Base-by-base conservation (phyloP, 2,329 filamentous ascomycete genomes). In the Fusarium albosuccineum region DNA sequence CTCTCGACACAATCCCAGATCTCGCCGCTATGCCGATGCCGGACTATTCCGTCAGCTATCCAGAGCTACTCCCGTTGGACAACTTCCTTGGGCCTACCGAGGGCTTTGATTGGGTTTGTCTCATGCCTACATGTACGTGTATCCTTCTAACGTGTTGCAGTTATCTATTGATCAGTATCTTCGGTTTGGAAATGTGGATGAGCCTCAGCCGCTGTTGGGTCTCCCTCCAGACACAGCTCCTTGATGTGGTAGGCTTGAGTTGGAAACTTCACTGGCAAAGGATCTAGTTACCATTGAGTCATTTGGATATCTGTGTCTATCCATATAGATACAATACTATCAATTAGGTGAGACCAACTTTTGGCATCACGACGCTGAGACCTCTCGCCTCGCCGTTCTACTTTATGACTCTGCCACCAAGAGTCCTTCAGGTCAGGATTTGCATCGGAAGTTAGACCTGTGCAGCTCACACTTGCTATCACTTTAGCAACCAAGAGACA, bases 71-170 rank as follows among this genome's bases (percentile, higher is more conserved):
- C n/a, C 74, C 77, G 6, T 60, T 82, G 6, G 80, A 82, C 17
- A 76, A 68, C 53, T 75, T 82, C 27, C 70, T 82, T 36, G 75
- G 72, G 36, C 71, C 74, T 37, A 67, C 73, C 1, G 75, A 75
- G 22, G 68, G 74, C 14, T 70, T 81, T 39, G 80, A 83, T 58
- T 83, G 81, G 81, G 81, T 81, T 75, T 63, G 78, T 46, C 7
- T 46, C 22, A 33, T 34, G 11, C 16, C 37, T 22, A 5, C 50
- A 13, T 44, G 27, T 39, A 29, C 36, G 11, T 34, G 48, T 51
- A 3, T 6, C 33, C 29, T 54, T 27, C 64, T 53, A 17, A 52
- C 51, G 45, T 59, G 44, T 51, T 62, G 36, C 46, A 78, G 73
- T 66, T 67, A 30, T 71, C 68, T 13, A 71, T 79, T 42, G 72